These are phyloP conservation scores for Rhodotorula babjevae DNA, from an alignment of 768 basidiomycete species.

Conservation along the genomic window DNA sequence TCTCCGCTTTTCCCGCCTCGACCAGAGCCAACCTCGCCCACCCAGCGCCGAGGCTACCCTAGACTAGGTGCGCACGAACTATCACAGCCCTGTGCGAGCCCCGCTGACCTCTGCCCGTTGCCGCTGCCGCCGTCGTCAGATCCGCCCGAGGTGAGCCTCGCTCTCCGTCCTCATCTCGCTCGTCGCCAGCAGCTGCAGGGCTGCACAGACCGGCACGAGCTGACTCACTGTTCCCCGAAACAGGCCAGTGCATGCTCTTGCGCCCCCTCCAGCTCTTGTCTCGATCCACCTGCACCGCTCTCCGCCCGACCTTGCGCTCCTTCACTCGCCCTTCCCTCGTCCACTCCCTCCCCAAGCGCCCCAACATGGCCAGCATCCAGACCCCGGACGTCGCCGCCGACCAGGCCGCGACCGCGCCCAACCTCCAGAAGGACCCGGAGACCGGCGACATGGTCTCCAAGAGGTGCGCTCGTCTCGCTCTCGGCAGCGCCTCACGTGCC, in stretches of 20 bases:
- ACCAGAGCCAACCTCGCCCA: no score
- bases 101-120: no score
- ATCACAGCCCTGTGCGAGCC: no score
- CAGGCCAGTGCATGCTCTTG: conserved; percentile 38
- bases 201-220: neutral
- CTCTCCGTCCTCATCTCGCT: no score
- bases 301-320: neutral
- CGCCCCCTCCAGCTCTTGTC: conserved; percentile 18
- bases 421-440: conserved; percentile 53
- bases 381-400: conserved; percentile 16
- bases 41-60: no score
- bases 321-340: neutral
- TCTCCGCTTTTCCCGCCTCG: no score
- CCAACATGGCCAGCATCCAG: conserved; percentile 12
- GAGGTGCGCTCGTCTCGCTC: conserved; percentile 56
- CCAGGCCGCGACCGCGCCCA: conserved; percentile 19
- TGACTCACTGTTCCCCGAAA: neutral
- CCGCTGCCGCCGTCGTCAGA: no score
- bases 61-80: no score
- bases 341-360: neutral
- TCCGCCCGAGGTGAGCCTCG: neutral
- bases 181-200: no score
- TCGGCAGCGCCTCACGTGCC: neutral
- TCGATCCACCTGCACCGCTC: conserved; percentile 3
- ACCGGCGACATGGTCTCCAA: conserved; percentile 98